phyloP scores from a whole-genome alignment of 1,284 basidiomycete genomes.

The Anthracocystis panici-leucophaei region DNA sequence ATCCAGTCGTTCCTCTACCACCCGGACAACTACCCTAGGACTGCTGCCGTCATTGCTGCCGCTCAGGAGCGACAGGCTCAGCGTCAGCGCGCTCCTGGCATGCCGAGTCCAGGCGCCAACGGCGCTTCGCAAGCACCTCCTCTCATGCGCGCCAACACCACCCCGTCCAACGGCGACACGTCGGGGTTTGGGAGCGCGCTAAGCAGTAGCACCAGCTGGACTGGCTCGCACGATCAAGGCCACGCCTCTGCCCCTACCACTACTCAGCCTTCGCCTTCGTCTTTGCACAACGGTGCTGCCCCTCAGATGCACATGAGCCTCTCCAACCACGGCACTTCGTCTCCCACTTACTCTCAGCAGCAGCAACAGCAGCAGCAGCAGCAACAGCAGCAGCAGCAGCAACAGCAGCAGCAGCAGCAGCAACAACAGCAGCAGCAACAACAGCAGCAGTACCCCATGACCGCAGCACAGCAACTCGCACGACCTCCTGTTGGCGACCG shows the following conservation, averaged over 20 bases:
- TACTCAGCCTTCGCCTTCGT: conserved; percentile 48
- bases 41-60: conserved; percentile 68
- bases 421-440: conserved; percentile 41
- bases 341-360: conserved; percentile 47
- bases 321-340: conserved; percentile 47
- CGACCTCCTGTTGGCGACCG: conserved; percentile 42
- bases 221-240: conserved; percentile 48
- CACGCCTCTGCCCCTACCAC: conserved; percentile 52
- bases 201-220: conserved; percentile 53
- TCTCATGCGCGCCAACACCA: conserved; percentile 60
- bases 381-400: conserved; percentile 39
- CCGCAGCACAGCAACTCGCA: conserved; percentile 42
- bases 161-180: conserved; percentile 49
- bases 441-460: conserved; percentile 47
- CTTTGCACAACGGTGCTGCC: conserved; percentile 46
- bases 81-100: conserved; percentile 54
- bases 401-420: conserved; percentile 37
- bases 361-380: too few species aligned
- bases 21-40: conserved; percentile 68
- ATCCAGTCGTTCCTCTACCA: conserved; percentile 69
- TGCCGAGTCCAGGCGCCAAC: conserved; percentile 48
- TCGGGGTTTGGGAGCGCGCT: conserved; percentile 43
- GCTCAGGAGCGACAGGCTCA: conserved; percentile 67
- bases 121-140: conserved; percentile 49
- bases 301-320: conserved; percentile 53